Percentiles rank a stretch among this genome's conserved stretches.
Conservation (phyloP, 495 filamentous ascomycete genomes). For the Opeltia flavorubescens region DNA sequence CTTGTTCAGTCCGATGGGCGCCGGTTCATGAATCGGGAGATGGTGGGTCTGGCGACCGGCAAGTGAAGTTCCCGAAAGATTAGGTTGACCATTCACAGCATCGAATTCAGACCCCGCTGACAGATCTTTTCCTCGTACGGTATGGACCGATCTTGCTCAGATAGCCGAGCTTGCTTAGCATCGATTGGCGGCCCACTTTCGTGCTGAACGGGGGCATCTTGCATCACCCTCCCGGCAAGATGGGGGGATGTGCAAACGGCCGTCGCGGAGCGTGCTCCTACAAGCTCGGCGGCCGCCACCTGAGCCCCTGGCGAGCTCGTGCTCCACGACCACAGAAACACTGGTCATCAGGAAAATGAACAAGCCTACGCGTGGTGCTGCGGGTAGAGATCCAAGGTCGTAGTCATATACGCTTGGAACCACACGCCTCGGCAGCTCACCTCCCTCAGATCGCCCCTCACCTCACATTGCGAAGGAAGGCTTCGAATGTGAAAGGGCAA, state of each 20-base stretch:
- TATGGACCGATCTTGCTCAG: neutral
- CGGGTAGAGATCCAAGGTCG: too few relatives aligned
- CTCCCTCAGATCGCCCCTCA: too few relatives aligned
- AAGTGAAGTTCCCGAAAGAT: neutral
- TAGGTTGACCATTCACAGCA: neutral
- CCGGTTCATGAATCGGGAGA: neutral
- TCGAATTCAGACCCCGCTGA: neutral
- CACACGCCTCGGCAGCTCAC: too few relatives aligned
- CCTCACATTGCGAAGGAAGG: too few relatives aligned
- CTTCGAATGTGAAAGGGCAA: too few relatives aligned
- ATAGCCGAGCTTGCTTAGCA: neutral
- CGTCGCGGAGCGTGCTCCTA: too few relatives aligned
- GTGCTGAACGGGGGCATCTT: neutral
- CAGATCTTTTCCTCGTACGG: neutral
- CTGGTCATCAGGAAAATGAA: too few relatives aligned
- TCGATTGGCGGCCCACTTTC: neutral
- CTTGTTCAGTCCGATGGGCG: neutral
- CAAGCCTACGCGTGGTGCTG: too few relatives aligned
- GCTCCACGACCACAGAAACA: too few relatives aligned
- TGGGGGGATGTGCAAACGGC: slow-evolving; percentile 1
- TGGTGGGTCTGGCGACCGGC: neutral
- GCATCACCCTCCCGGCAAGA: neutral
- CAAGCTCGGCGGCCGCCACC: too few relatives aligned
- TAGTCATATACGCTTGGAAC: too few relatives aligned
- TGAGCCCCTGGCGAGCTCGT: too few relatives aligned